These are phyloP conservation scores for Backusella circina DNA, from an alignment of 192 early-diverging fungal species.

Conservation along the genomic window DNA sequence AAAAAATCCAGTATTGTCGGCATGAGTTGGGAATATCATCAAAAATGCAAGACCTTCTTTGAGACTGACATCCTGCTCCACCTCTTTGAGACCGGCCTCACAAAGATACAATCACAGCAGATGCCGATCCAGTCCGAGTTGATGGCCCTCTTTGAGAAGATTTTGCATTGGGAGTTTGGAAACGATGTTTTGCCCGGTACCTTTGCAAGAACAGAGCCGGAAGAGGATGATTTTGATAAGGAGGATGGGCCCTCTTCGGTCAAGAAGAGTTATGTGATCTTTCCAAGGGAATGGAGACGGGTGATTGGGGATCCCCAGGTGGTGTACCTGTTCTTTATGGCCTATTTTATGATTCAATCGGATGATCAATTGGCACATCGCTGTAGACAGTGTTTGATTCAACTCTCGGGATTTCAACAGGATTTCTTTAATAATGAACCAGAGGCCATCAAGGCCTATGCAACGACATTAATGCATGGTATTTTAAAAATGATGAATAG, in stretches of 20 bases:
- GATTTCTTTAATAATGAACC: conserved; percentile 47
- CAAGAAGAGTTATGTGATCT: conserved; percentile 21
- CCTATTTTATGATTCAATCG: conserved; percentile 42
- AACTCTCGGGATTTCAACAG: conserved; percentile 58
- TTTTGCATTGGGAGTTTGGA: conserved; percentile 54
- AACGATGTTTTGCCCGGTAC: conserved; percentile 26
- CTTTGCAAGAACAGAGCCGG: conserved; percentile 5
- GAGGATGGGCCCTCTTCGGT: conserved; percentile 21
- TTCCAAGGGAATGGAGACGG: conserved; percentile 51
- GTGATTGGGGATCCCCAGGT: conserved; percentile 55
- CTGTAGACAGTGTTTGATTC: conserved; percentile 56
- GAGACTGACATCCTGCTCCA: conserved; percentile 30
- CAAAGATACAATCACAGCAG: conserved; percentile 21
- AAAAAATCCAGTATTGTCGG: conserved; percentile 55
- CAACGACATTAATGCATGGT: conserved; percentile 49
- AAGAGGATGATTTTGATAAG: conserved; percentile 25
- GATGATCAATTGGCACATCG: conserved; percentile 47
- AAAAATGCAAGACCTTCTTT: conserved; percentile 59
- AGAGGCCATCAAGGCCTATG: conserved; percentile 46
- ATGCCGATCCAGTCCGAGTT: conserved; percentile 31
- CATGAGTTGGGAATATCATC: conserved; percentile 63
- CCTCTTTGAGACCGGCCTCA: conserved; percentile 13
- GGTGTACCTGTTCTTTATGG: conserved; percentile 58
- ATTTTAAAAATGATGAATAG: conserved; percentile 48
- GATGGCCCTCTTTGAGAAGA: conserved; percentile 41